Evolutionary conservation across 345 rosid genomes (phyloP), one percentile per base, ranked within the genome.

Genomic region (Heritiera littoralis): DNA sequence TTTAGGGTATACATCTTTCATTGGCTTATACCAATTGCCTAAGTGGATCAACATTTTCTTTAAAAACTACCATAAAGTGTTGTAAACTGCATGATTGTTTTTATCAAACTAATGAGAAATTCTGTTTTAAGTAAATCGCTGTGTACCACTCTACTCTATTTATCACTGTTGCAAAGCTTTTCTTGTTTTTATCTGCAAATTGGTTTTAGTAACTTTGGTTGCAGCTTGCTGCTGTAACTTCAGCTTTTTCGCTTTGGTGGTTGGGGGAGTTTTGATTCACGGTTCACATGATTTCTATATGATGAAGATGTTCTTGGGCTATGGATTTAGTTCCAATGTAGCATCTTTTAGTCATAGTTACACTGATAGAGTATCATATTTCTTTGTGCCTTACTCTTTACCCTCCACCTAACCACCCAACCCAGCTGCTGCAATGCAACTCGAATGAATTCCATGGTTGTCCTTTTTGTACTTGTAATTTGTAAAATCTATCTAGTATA

Each of bases 311-410:
- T 45, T 64, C 23, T 55, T 55, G 13, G 81, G 80, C 80, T 79
- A 81, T 72, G 83, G 87, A 56, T 45, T 52, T 72, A 75, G 35
- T 12, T 85, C 87, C 85, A 72, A 55, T 86, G 85, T 86, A 75
- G 86, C 86, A 61, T 80, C 61, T 74, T 71, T 51, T 56, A 58
- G 91, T 86, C 88, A 85, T 79, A 81, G 87, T 79, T 84, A 81
- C 86, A 76, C 86, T 86, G 87, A 79, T 80, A 69, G 84, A 51
- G 80, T 14, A 56, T 81, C 70, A 46, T 79, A 18, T 28, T 72
- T 13, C 13, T 28, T 23, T 55, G 12, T 15, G 17, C 46, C 58
- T 35, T 56, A 23, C 13, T 61, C 17, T 32, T 18, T 30, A 35
- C 18, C 14, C 18, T 64, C 67, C 17, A 30, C 32, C 7, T 61